Percentiles rank a stretch among this genome's conserved stretches.
Evolutionary conservation across 352 stramenopile genomes (phyloP).

Genomic region (Detonula confervacea): DNA sequence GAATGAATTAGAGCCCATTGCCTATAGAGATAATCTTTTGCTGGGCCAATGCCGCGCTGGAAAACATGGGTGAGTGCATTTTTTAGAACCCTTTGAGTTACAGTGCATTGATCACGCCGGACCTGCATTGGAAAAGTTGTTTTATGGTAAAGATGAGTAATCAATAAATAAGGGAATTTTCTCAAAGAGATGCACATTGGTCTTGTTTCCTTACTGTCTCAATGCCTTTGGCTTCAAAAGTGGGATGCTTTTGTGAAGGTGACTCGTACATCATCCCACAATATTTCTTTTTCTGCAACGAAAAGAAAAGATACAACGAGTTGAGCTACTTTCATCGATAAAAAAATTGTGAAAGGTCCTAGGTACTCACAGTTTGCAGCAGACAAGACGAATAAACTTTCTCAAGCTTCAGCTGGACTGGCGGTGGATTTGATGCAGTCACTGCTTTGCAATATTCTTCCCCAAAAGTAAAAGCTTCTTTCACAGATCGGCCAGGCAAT

Average conservation of each 20-base stretch:
- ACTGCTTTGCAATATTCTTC: slow-evolving; percentile 82
- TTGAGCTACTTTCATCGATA: neutral
- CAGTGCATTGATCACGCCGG: slow-evolving; percentile 77
- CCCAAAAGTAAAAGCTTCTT: slow-evolving; percentile 92
- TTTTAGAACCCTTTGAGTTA: slow-evolving; percentile 82
- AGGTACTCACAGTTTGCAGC: slow-evolving; percentile 74
- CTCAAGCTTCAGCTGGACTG: slow-evolving; percentile 84
- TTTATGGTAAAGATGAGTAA: neutral
- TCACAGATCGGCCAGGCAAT: slow-evolving; percentile 91
- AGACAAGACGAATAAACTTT: slow-evolving; percentile 83
- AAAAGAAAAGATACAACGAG: neutral
- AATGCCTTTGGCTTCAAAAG: slow-evolving; percentile 85
- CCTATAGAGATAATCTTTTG: slow-evolving; percentile 73
- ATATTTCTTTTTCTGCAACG: slow-evolving; percentile 84
- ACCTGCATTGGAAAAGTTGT: slow-evolving; percentile 21
- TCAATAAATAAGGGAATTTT: neutral
- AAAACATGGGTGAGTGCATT: slow-evolving; percentile 83
- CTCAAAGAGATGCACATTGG: neutral
- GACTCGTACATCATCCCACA: slow-evolving; percentile 86
- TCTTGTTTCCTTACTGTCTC: slow-evolving; percentile 67
- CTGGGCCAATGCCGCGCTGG: slow-evolving; percentile 54
- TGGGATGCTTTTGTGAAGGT: slow-evolving; percentile 66
- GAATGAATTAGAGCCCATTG: slow-evolving; percentile 82
- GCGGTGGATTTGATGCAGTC: slow-evolving; percentile 79
- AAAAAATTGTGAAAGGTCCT: neutral